Conservation (phyloP, 176 grass and related monocot species). For the Eleusine coracana region DNA sequence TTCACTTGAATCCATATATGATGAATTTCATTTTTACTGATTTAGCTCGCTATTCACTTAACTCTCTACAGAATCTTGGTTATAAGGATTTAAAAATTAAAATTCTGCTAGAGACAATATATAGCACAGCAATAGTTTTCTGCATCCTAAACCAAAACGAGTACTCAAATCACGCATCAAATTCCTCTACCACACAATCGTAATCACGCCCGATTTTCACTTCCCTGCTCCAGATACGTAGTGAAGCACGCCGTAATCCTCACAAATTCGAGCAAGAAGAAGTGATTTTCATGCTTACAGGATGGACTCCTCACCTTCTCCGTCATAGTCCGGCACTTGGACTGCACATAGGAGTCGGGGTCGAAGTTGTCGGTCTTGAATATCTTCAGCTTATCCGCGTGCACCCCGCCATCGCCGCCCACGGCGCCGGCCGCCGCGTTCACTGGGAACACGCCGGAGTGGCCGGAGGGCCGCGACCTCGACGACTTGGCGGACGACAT, state of each 20-base stretch:
- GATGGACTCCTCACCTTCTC: conserved; percentile 67
- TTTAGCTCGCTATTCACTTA: neutral
- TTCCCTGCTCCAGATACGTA: neutral
- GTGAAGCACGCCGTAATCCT: neutral
- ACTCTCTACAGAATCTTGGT: neutral
- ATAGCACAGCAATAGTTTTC: neutral
- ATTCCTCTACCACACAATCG: neutral
- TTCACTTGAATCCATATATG: neutral
- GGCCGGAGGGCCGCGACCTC: conserved; percentile 63
- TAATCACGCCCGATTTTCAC: conserved; percentile 11
- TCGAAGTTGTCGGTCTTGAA: conserved; percentile 99
- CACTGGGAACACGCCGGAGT: conserved; percentile 60
- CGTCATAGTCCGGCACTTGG: conserved; percentile 88
- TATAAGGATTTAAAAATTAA: neutral
- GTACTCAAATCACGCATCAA: neutral
- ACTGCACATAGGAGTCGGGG: conserved; percentile 96
- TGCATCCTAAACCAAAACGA: neutral
- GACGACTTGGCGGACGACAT: conserved; percentile 83
- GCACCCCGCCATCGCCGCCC: conserved; percentile 47
- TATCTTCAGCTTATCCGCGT: conserved; percentile 93
- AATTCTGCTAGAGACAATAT: neutral
- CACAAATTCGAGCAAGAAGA: neutral
- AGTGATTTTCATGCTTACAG: neutral
- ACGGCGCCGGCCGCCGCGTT: conserved; percentile 28
- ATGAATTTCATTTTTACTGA: neutral